These are phyloP conservation scores for Dactylonectria macrodidyma DNA, from an alignment of 2,329 filamentous ascomycete species.

Conservation along the genomic window DNA sequence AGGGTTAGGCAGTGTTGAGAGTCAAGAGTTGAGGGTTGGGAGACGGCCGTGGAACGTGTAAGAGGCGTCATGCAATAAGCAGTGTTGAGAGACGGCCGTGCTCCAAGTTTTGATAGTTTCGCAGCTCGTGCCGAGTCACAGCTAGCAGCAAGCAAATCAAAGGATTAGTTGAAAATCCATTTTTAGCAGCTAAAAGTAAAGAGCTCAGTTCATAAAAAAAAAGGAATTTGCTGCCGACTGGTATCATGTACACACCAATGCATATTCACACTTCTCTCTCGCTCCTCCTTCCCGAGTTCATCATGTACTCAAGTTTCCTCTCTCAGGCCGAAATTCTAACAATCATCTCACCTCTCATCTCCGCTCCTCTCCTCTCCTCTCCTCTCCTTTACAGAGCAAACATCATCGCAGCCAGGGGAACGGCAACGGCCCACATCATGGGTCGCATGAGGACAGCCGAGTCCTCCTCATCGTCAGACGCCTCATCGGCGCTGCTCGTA, in stretches of 20 bases:
- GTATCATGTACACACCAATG: slow-evolving; percentile 32
- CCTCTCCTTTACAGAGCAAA: slow-evolving; percentile 48
- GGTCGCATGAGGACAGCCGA: slow-evolving; percentile 50
- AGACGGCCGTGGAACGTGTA: neutral
- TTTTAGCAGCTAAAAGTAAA: slow-evolving; percentile 20
- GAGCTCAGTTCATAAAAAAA: slow-evolving; percentile 22
- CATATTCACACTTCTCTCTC: slow-evolving; percentile 25
- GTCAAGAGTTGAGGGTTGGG: no score
- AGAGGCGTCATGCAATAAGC: neutral
- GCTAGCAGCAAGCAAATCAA: neutral
- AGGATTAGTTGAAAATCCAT: slow-evolving; percentile 8
- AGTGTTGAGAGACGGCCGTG: neutral
- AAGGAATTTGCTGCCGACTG: slow-evolving; percentile 25
- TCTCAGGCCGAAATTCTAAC: slow-evolving; percentile 12
- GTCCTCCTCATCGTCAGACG: slow-evolving; percentile 43
- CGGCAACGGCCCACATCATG: slow-evolving; percentile 51
- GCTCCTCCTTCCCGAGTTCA: slow-evolving; percentile 29
- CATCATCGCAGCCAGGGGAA: slow-evolving; percentile 54
- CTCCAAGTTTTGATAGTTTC: neutral
- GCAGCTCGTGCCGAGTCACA: neutral
- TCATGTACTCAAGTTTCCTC: slow-evolving; percentile 24
- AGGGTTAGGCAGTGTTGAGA: neutral
- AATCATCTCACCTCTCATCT: neutral
- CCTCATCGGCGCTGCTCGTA: slow-evolving; percentile 35
- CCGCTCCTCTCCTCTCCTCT: neutral